Percentiles rank a stretch among this genome's conserved stretches.
phyloP scores from a whole-genome alignment of 352 stramenopile species.

The Phytophthora aleatoria region DNA sequence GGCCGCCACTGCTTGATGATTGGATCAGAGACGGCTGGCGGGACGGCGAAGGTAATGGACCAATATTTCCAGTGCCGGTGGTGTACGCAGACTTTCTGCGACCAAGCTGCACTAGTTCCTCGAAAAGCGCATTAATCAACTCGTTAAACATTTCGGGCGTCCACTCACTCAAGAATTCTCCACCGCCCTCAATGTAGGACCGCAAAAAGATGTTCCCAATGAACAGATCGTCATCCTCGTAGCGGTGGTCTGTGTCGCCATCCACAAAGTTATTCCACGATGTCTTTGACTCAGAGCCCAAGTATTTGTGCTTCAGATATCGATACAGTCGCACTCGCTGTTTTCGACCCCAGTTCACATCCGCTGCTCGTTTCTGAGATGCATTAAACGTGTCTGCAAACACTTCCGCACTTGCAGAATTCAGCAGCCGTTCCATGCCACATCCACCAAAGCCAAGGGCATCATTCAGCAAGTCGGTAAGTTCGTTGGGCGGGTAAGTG shows the following conservation, averaged over 20 bases:
- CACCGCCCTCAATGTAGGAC: slow-evolving; percentile 83
- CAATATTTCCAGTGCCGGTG: slow-evolving; percentile 28
- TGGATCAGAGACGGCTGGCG: slow-evolving; percentile 21
- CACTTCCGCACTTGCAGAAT: slow-evolving; percentile 42
- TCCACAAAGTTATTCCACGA: slow-evolving; percentile 18
- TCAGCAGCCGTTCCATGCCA: slow-evolving; percentile 66
- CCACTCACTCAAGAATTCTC: slow-evolving; percentile 80
- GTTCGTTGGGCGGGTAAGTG: slow-evolving; percentile 28
- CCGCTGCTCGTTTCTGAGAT: slow-evolving; percentile 65
- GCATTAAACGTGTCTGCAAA: slow-evolving; percentile 81
- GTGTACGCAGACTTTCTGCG: slow-evolving; percentile 60
- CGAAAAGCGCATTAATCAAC: slow-evolving; percentile 71
- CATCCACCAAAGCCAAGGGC: slow-evolving; percentile 73
- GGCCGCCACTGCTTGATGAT: slow-evolving; percentile 20
- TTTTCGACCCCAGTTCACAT: slow-evolving; percentile 74
- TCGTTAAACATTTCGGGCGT: slow-evolving; percentile 71
- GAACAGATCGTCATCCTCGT: slow-evolving; percentile 67
- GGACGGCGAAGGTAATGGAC: slow-evolving; percentile 16
- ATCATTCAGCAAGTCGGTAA: slow-evolving; percentile 69
- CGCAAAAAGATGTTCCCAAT: slow-evolving; percentile 83
- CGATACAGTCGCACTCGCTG: slow-evolving; percentile 63
- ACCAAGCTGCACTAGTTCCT: slow-evolving; percentile 51
- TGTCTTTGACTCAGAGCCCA: slow-evolving; percentile 34
- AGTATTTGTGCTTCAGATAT: slow-evolving; percentile 74
- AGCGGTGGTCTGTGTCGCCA: slow-evolving; percentile 25